phyloP scores from a whole-genome alignment of 2,329 filamentous ascomycete species.

The Chaetomium olivaceum region DNA sequence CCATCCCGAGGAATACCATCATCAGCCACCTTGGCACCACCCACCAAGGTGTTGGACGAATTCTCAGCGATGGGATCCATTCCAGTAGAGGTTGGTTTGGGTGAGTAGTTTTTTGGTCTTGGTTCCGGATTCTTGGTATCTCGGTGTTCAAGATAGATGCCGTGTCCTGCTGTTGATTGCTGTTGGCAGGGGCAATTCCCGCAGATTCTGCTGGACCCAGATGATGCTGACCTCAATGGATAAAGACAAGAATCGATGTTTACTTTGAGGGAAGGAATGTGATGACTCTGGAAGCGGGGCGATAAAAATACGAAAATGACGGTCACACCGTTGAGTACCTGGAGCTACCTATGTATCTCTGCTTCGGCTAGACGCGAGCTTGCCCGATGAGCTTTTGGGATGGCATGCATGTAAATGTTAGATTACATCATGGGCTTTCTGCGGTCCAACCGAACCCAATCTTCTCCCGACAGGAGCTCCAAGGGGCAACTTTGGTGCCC shows the following conservation, averaged over 20 bases:
- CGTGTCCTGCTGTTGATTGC: not conserved
- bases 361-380: not conserved
- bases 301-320: constrained; percentile 11
- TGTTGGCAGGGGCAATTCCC: not conserved
- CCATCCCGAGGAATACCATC: constrained; percentile 65
- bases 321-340: constrained; percentile 28
- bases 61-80: constrained; percentile 39
- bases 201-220: not conserved
- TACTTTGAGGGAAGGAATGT: constrained; percentile 2
- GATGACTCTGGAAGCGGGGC: constrained; percentile 10
- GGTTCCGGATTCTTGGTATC: not conserved
- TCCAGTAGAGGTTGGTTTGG: constrained; percentile 19
- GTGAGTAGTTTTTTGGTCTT: not conserved
- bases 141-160: not conserved
- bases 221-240: constrained; percentile 1
- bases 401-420: constrained; percentile 20
- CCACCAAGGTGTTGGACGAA: constrained; percentile 48
- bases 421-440: constrained; percentile 32
- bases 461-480: not conserved
- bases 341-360: not conserved
- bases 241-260: not conserved
- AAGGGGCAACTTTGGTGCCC: not conserved
- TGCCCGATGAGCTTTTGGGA: constrained; percentile 13
- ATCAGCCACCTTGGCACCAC: constrained; percentile 41
- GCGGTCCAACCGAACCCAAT: constrained; percentile 11